Base-by-base conservation (phyloP, 257 asterid genomes). In the Thymus quinquecostatus region DNA sequence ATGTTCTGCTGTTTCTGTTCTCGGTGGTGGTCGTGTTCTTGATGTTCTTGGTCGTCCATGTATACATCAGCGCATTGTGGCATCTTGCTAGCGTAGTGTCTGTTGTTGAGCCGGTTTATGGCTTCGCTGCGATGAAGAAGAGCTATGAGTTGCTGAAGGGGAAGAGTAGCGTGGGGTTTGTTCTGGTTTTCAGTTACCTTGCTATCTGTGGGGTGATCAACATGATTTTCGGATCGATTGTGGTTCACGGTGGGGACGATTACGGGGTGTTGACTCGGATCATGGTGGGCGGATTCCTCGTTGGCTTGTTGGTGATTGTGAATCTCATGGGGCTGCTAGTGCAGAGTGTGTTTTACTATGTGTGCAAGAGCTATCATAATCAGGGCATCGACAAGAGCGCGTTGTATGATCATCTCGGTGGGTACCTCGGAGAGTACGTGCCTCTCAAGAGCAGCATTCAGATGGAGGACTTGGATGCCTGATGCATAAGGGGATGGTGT, bases 371-470 rank as follows among this genome's bases (percentile, higher is more conserved):
- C 77, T 91, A 79, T 81, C 98, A 94, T 78, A 90, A 86, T 64
- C 92, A 94, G 56, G 95, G 87, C 56, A 94, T 94, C 32, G 98
- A 94, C 77, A 94, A 91, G 93, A 68, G 77, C 61, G 98, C 92
- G 34, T 69, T 94, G 57, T 85, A 77, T 68, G 97, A 94, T 83
- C 98, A 94, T 85, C 94, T 94, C 21, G 98, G 98, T 41, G 97
- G 96, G 55, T 93, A 92, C 78, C 98, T 88, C 51, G 98, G 98
- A 70, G 98, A 92, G 61, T 92, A 91, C 69, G 98, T 92, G 84
- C 98, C 97, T 68, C 89, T 94, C 54, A 89, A 94, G 83, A 91
- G 98, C 84, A 89, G 95, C 86, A 79, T 91, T 77, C 98, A 93
- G 87, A 86, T 91, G 97, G 98, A 93, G 75, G 84, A 82, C 80